These are phyloP conservation scores for Schizonepeta tenuifolia DNA, from an alignment of 257 asterid genomes.

Conservation along the genomic window DNA sequence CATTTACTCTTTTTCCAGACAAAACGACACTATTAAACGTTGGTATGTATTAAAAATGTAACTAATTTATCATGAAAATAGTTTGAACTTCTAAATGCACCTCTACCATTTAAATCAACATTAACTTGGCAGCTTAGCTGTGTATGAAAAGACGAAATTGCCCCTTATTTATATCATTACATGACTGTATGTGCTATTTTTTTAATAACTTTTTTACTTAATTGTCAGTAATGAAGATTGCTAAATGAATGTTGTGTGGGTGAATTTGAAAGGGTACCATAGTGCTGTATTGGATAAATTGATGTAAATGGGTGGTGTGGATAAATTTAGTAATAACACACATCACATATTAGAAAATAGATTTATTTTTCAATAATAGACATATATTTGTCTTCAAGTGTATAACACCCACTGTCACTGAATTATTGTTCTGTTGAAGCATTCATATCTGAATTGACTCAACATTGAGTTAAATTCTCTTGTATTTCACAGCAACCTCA, in stretches of 20 bases:
- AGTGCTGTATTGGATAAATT: background rate
- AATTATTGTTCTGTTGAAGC: background rate
- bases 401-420: background rate
- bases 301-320: conserved; percentile 15
- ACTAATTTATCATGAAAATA: background rate
- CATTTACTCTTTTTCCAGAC: background rate
- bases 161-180: background rate
- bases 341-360: background rate
- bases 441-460: conserved; percentile 17
- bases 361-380: background rate
- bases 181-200: too few species aligned
- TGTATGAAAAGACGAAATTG: background rate
- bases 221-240: too few species aligned
- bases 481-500: conserved; percentile 7
- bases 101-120: background rate
- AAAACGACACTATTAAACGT: background rate
- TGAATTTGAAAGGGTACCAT: background rate
- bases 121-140: background rate
- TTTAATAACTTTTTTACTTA: background rate
- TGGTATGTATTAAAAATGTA: background rate
- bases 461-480: conserved; percentile 15
- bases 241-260: too few species aligned
- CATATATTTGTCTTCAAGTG: background rate
- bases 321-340: background rate
- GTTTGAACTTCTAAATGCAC: background rate